Evolutionary conservation across 2,329 filamentous ascomycete genomes (phyloP), one percentile per base, ranked within the genome.

Genomic region (Fusarium sambucinum): DNA sequence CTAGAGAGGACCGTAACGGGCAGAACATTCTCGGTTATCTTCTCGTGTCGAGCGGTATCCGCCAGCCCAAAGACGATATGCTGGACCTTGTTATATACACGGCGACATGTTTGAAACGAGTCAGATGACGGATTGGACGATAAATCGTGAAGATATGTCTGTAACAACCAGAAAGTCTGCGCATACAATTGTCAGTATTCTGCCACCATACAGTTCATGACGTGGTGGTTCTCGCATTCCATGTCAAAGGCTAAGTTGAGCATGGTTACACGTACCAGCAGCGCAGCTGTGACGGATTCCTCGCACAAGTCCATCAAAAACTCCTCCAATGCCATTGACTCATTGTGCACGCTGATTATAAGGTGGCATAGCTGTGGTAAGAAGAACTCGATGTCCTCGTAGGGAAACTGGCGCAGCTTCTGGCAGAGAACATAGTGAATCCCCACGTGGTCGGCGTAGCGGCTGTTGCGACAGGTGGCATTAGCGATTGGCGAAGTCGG

Each of bases 381-480:
- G 84, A 95, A 96, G 89, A 96, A 96, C 81, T 96, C 93, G 78
- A 96, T 94, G 81, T 96, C 92, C 83, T 94, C 91, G 82, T 95
- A 96, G 69, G 91, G 91, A 77, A 96, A 96, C 80, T 93, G 91
- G 77, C 93, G 92, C 77, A 96, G 86, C 87, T 96, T 96, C 75
- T 90, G 91, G 84, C 93, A 95, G 68, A 96, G 88, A 66, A 94
- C 92, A 84, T 95, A 93, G 81, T 95, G 92, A 77, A 96, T 95
- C 74, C 92, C 92, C 78, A 96, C 91, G 85, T 96, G 92, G 81
- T 95, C 90, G 78, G 92, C 92, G 83, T 96, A 96, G 74, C 92
- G 92, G 75, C 92, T 95, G 79, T 62, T 66, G 58, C 73, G 67
- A 70, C 64, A 73, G 66, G 69, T 66, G 69, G 66, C 60, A 70